Conservation (phyloP, 495 filamentous ascomycete genomes). For the Neurospora sp. region DNA sequence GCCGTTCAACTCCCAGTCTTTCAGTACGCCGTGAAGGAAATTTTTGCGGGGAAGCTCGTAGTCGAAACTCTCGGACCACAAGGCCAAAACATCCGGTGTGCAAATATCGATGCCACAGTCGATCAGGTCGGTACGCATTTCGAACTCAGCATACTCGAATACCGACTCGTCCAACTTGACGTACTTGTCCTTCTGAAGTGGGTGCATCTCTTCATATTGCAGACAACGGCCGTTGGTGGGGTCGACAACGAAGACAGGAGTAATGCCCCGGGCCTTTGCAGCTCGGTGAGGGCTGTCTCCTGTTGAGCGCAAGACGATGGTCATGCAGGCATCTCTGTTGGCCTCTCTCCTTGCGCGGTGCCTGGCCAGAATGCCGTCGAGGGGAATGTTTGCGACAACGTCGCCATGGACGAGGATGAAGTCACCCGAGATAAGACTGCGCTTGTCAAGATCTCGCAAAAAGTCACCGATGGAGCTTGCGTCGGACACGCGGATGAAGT, state of each 20-base stretch:
- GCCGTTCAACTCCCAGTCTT: conserved; percentile 92
- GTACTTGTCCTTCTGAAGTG: conserved; percentile 39
- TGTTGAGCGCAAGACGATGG: conserved; percentile 77
- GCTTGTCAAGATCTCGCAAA: conserved; percentile 85
- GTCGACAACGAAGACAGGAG: conserved; percentile 80
- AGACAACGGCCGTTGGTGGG: conserved; percentile 70
- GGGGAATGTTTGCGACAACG: conserved; percentile 79
- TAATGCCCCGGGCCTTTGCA: conserved; percentile 57
- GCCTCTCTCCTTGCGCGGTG: conserved; percentile 73
- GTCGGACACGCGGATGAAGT: conserved; percentile 78
- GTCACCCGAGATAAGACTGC: conserved; percentile 76
- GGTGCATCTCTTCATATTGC: conserved; percentile 76
- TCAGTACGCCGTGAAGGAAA: conserved; percentile 83
- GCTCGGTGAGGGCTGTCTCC: conserved; percentile 57
- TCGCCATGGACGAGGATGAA: conserved; percentile 92
- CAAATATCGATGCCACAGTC: conserved; percentile 97
- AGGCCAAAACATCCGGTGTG: conserved; percentile 83
- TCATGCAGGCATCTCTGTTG: conserved; percentile 97
- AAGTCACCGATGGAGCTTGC: conserved; percentile 82
- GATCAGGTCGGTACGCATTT: conserved; percentile 77
- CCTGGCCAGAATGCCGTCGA: conserved; percentile 65
- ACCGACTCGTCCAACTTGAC: conserved; percentile 55
- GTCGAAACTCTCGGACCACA: conserved; percentile 98
- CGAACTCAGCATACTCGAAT: conserved; percentile 57
- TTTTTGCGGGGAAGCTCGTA: conserved; percentile 81